A percentile compares a stretch with the other conserved stretches of the same genome.
These are phyloP conservation scores for Blastocystis sp. DNA, from an alignment of 352 stramenopile genomes.

Conservation along the genomic window DNA sequence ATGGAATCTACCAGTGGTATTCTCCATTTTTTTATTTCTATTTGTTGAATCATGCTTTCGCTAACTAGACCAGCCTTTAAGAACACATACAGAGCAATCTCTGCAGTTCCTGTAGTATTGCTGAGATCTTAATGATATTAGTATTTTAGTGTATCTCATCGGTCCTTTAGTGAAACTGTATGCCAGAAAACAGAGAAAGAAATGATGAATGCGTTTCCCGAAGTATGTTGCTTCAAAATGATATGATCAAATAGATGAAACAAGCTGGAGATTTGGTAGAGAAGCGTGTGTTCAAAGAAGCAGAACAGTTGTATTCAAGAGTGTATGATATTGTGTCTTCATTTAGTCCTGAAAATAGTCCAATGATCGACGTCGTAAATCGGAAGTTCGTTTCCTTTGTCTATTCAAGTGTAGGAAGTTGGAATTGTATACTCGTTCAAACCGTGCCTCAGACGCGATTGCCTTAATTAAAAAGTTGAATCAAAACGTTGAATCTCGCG, in stretches of 20 bases:
- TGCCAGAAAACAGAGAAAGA: slow-evolving; percentile 40
- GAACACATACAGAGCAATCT: not conserved
- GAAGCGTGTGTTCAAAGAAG: not conserved
- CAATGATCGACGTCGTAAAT: slow-evolving; percentile 40
- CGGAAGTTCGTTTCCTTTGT: not conserved
- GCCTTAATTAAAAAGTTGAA: not conserved
- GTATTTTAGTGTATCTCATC: not conserved
- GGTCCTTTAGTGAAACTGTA: not conserved
- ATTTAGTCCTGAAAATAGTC: slow-evolving; percentile 40
- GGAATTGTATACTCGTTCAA: not conserved
- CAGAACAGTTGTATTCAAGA: slow-evolving; percentile 45
- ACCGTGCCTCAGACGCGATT: not conserved
- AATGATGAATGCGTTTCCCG: slow-evolving; percentile 37
- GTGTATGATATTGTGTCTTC: slow-evolving; percentile 27
- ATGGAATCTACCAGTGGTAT: not conserved
- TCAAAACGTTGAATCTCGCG: slow-evolving; percentile 29
- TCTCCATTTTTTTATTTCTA: not conserved
- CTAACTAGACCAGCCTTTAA: not conserved
- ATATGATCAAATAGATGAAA: not conserved
- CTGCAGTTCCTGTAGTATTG: not conserved
- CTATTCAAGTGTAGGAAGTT: not conserved
- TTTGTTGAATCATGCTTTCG: not conserved
- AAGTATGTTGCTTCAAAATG: not conserved
- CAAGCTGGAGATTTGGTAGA: not conserved
- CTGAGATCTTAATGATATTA: not conserved